Conservation (phyloP, 192 early-diverging fungal genomes). For the Coemansia sp. region DNA sequence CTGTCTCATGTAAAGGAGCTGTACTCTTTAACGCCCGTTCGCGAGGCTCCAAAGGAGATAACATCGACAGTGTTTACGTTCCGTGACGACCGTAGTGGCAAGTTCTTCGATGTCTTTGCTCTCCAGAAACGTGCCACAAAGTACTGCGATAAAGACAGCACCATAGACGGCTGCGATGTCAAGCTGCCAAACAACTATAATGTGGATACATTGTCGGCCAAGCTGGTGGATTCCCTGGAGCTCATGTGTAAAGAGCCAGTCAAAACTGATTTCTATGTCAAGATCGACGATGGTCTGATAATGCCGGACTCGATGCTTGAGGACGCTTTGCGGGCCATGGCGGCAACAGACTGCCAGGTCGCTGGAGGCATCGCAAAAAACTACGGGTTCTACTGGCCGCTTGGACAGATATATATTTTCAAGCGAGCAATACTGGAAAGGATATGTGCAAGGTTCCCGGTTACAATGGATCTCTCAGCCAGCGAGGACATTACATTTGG, state of each 20-base stretch:
- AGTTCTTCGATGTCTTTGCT: not conserved
- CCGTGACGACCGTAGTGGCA: slow-evolving; percentile 5
- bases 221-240: not conserved
- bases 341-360: not conserved
- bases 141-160: slow-evolving; percentile 9
- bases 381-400: not conserved
- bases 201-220: not conserved
- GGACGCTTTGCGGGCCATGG: not conserved
- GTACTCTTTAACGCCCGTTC: not conserved
- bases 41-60: not conserved
- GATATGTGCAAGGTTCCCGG: not conserved
- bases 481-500: slow-evolving; percentile 6
- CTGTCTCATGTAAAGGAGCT: not conserved
- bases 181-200: not conserved
- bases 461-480: not conserved
- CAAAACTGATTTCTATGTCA: too few species aligned
- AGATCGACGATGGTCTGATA: not conserved
- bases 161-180: not conserved
- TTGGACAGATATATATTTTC: slow-evolving; percentile 3
- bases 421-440: not conserved
- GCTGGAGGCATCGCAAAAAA: not conserved
- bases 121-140: not conserved
- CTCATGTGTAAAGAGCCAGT: not conserved
- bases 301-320: slow-evolving; percentile 3
- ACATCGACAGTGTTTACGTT: slow-evolving; percentile 9